These are phyloP conservation scores for Chytriomyces sp. DNA, from an alignment of 192 early-diverging fungal species.

Conservation along the genomic window DNA sequence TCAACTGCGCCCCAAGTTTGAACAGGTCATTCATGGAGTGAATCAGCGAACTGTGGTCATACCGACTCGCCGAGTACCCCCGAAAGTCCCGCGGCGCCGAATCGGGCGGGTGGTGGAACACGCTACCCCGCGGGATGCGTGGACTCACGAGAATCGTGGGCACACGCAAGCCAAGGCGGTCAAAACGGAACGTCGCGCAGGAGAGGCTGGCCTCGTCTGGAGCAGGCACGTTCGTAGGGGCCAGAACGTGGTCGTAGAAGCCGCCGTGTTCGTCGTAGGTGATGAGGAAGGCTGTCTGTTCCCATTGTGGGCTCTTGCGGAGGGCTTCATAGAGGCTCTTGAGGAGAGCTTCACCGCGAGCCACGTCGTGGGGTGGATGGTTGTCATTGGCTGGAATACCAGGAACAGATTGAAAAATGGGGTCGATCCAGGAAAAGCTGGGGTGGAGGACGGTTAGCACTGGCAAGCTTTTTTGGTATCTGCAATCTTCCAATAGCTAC, in stretches of 20 bases:
- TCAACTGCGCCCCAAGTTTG: constrained; percentile 6
- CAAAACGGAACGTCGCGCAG: constrained; percentile 44
- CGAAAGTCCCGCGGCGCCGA: constrained; percentile 35
- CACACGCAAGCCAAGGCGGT: constrained; percentile 54
- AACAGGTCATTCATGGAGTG: constrained; percentile 48
- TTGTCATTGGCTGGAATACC: constrained; percentile 25
- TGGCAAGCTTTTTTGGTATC: too few species aligned
- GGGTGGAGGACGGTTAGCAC: too few species aligned
- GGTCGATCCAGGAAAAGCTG: constrained; percentile 41
- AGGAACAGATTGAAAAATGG: constrained; percentile 18
- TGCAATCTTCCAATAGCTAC: too few species aligned
- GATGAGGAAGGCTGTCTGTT: constrained; percentile 48
- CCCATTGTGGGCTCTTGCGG: constrained; percentile 51
- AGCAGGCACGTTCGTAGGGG: constrained; percentile 49
- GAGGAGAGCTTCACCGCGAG: constrained; percentile 35
- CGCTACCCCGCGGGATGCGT: constrained; percentile 43
- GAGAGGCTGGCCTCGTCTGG: constrained; percentile 37
- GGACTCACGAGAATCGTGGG: constrained; percentile 53
- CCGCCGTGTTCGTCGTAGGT: constrained; percentile 60
- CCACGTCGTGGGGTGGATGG: constrained; percentile 35
- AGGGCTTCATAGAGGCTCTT: constrained; percentile 54
- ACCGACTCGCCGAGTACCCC: constrained; percentile 16
- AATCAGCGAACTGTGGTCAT: constrained; percentile 53
- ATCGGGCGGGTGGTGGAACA: constrained; percentile 11
- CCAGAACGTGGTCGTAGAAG: constrained; percentile 53